A percentile compares a stretch with the other conserved stretches of the same genome.
These are phyloP conservation scores for Alternaria rosae DNA, from an alignment of 2,329 filamentous ascomycete genomes.

Conservation along the genomic window DNA sequence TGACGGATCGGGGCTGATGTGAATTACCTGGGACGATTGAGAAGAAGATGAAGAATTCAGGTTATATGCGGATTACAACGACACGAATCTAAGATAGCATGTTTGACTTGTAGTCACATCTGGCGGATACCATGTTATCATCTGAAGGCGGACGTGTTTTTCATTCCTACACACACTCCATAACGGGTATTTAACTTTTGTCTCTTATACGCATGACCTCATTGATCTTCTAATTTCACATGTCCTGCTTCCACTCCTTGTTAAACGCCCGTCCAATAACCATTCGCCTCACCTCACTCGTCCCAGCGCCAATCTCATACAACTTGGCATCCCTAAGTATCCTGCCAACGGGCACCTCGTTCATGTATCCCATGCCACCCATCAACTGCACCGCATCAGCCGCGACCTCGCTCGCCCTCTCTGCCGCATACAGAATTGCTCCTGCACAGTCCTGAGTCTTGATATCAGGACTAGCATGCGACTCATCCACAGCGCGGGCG, in stretches of 20 bases:
- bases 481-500: slow-evolving; percentile 74
- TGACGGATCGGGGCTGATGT: slow-evolving; percentile 37
- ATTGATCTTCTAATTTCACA: neutral
- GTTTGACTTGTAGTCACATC: neutral
- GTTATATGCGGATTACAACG: neutral
- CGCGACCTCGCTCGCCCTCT: slow-evolving; percentile 85
- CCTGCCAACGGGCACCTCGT: slow-evolving; percentile 90
- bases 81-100: neutral
- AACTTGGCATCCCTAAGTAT: slow-evolving; percentile 80
- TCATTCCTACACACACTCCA: neutral
- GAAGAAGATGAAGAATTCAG: neutral
- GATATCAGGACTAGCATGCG: slow-evolving; percentile 62
- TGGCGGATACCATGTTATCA: neutral
- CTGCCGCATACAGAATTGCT: slow-evolving; percentile 90
- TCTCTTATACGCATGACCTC: neutral
- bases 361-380: slow-evolving; percentile 94
- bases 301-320: slow-evolving; percentile 97
- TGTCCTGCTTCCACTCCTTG: slow-evolving; percentile 69
- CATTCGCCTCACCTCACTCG: slow-evolving; percentile 91
- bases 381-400: slow-evolving; percentile 91
- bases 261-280: slow-evolving; percentile 94
- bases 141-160: neutral
- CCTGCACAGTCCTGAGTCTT: slow-evolving; percentile 93
- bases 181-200: slow-evolving; percentile 6
- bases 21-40: neutral